Evolutionary conservation across 148 eudicot species (phyloP), one percentile per base, ranked within the genome.

Genomic region (Diospyros lotus): DNA sequence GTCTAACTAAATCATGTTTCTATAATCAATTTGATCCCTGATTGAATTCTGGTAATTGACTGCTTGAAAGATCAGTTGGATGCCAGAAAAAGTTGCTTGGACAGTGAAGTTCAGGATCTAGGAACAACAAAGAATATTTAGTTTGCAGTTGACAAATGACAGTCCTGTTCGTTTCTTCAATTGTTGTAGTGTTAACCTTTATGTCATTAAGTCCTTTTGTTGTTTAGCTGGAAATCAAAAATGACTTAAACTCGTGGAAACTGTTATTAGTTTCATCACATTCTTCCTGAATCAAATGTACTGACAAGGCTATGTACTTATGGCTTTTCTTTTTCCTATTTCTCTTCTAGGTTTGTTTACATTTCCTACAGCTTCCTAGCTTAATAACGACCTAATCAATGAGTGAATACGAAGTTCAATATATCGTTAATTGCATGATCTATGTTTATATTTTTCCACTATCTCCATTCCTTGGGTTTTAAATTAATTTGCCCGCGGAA

Each of bases 401-500:
- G 15, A 73, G 45, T 38, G 67, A 41, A 42, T 42, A 9, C 13
- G 38, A 6, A 73, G 68, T 55, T 42, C 48, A 58, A 9, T 39
- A 12, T 69, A n/a, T 68, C 40, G 39, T 10, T 61, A 3, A 40
- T 40, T 15, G 17, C 8, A 10, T 42, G 48, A 2, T 28, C 38
- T 69, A 14, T 45, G n/a, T 53, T 55, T 50, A 14, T n/a, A 52
- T 60, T 14, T 65, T 45, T 56, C 18, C 55, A 40, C 11, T 43
- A 28, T 0, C 42, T 68, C 63, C 39, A 61, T 69, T 77, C 69
- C 42, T 66, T 66, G 73, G 76, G 80, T 77, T 82, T 80, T 82
- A 75, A 69, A 66, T 72, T 17, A 5, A 3, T 55, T 74, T 70
- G 80, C 82, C 80, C 69, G 83, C 77, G 54, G 60, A 75, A 70